phyloP scores from a whole-genome alignment of 2,329 filamentous ascomycete species.

The Aspergillus thermomutatus region DNA sequence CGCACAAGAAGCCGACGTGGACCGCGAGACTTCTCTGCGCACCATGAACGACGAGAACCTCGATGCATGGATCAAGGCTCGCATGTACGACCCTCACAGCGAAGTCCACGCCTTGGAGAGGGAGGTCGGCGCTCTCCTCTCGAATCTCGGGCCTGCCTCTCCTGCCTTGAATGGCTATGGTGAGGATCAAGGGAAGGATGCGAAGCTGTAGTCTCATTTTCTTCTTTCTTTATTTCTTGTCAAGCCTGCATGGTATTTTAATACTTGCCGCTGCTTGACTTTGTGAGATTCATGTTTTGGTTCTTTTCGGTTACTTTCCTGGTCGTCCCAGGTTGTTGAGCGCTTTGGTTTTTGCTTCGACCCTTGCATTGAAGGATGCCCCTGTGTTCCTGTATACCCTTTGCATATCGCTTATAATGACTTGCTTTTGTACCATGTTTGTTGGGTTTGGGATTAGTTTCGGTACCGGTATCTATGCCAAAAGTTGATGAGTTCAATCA shows the following conservation, averaged over 20 bases:
- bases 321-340: background rate
- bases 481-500: background rate
- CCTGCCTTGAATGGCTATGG: slow-evolving; percentile 21
- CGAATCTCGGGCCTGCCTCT: slow-evolving; percentile 27
- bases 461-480: background rate
- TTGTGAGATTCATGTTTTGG: background rate
- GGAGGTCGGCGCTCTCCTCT: slow-evolving; percentile 44
- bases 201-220: slow-evolving; percentile 29
- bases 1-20: slow-evolving; percentile 75
- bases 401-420: slow-evolving; percentile 9
- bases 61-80: slow-evolving; percentile 47
- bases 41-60: slow-evolving; percentile 42
- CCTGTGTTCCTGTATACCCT: slow-evolving; percentile 21
- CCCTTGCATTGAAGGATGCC: slow-evolving; percentile 15
- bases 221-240: slow-evolving; percentile 2
- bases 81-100: slow-evolving; percentile 49
- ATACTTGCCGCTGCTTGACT: background rate
- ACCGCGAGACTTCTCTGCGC: slow-evolving; percentile 45
- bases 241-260: background rate
- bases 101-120: slow-evolving; percentile 47
- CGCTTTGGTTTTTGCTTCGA: slow-evolving; percentile 11
- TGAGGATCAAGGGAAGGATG: slow-evolving; percentile 30
- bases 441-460: background rate
- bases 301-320: background rate
- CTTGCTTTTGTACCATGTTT: slow-evolving; percentile 5